Conservation (phyloP, 495 filamentous ascomycete species). For the Achaetomiella virescens region DNA sequence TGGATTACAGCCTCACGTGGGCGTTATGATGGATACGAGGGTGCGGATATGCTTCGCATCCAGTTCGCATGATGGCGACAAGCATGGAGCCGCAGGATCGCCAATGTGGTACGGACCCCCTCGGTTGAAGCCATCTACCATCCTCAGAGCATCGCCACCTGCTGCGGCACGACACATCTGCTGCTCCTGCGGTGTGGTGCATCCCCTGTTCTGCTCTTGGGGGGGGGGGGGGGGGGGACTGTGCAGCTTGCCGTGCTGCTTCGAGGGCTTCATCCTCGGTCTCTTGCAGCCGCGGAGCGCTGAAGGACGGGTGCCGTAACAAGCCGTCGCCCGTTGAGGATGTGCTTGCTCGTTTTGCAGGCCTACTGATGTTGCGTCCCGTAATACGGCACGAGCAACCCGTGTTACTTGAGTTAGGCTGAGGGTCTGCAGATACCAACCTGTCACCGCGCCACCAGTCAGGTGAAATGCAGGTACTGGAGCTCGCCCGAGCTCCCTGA, state of each 20-base stretch:
- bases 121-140: neutral
- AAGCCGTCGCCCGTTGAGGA: neutral
- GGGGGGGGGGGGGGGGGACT: slow-evolving; percentile 6
- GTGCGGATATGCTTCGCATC: too few species aligned
- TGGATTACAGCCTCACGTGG: too few species aligned
- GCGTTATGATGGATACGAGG: too few species aligned
- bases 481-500: neutral
- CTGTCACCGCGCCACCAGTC: neutral
- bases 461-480: neutral
- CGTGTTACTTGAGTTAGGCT: neutral
- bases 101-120: neutral
- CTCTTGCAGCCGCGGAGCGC: slow-evolving; percentile 11
- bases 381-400: neutral
- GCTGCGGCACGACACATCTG: slow-evolving; percentile 17
- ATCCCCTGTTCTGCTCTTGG: neutral
- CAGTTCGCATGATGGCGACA: too few species aligned
- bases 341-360: neutral
- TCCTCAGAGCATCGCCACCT: slow-evolving; percentile 18
- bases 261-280: neutral
- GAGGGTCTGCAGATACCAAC: neutral
- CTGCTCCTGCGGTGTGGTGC: slow-evolving; percentile 5
- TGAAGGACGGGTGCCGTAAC: slow-evolving; percentile 6
- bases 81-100: too few species aligned
- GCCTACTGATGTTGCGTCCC: too few species aligned
- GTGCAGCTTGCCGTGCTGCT: slow-evolving; percentile 17